These are phyloP conservation scores for Salvia hispanica DNA, from an alignment of 257 asterid genomes.

Conservation along the genomic window DNA sequence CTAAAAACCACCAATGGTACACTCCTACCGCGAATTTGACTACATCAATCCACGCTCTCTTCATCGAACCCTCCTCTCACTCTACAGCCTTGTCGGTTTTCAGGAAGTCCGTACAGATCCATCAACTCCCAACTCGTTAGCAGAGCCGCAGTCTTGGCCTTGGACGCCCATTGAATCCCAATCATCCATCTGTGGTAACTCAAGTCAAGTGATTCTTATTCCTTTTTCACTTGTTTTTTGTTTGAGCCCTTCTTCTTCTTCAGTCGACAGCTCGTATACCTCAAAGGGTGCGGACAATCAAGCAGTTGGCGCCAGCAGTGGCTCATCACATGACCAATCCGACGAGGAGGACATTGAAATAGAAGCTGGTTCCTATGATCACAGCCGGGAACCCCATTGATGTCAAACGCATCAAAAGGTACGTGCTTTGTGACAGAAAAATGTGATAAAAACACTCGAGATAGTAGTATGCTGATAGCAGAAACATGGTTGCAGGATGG, in stretches of 20 bases:
- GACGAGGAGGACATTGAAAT: slow-evolving; percentile 73
- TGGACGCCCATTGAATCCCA: slow-evolving; percentile 18
- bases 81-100: slow-evolving; percentile 19
- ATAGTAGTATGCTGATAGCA: too few relatives aligned
- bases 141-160: slow-evolving; percentile 44
- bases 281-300: slow-evolving; percentile 46
- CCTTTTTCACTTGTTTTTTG: neutral
- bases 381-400: too few relatives aligned
- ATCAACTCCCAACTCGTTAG: slow-evolving; percentile 36
- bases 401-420: slow-evolving; percentile 57
- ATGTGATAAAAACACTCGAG: too few relatives aligned
- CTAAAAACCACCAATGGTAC: slow-evolving; percentile 28
- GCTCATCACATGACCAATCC: slow-evolving; percentile 73
- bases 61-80: neutral
- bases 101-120: slow-evolving; percentile 52
- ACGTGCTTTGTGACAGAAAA: too few relatives aligned
- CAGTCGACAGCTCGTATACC: slow-evolving; percentile 66
- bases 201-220: neutral
- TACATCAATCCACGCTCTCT: neutral
- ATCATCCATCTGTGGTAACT: slow-evolving; percentile 62
- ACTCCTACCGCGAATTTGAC: slow-evolving; percentile 18
- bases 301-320: slow-evolving; percentile 61
- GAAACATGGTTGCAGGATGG: slow-evolving; percentile 38
- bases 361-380: slow-evolving; percentile 70
- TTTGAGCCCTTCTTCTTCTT: slow-evolving; percentile 16